phyloP scores from a whole-genome alignment of 805 yeast genomes.

The Candida tammaniensis region DNA sequence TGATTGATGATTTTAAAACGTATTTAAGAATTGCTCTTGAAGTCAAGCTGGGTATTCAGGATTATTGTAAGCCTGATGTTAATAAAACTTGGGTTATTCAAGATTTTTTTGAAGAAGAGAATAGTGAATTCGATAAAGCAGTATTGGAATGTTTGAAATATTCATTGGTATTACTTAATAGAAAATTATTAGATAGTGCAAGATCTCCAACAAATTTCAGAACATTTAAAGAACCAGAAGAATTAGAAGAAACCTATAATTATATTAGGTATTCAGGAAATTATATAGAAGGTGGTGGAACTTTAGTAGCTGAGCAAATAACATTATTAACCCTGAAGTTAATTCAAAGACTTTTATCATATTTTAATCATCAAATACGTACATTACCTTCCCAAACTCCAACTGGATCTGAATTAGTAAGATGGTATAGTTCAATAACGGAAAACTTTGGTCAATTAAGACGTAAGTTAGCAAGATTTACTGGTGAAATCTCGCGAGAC shows the following conservation, averaged over 20 bases:
- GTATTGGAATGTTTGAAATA: slow-evolving; percentile 73
- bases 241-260: slow-evolving; percentile 77
- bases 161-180: slow-evolving; percentile 65
- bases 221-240: slow-evolving; percentile 89
- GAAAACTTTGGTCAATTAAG: slow-evolving; percentile 75
- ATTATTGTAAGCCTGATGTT: slow-evolving; percentile 51
- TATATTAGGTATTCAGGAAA: slow-evolving; percentile 74
- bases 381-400: slow-evolving; percentile 50
- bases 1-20: slow-evolving; percentile 78
- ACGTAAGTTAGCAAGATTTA: slow-evolving; percentile 78
- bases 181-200: slow-evolving; percentile 77
- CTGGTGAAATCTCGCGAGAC: slow-evolving; percentile 60
- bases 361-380: slow-evolving; percentile 65
- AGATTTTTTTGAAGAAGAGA: slow-evolving; percentile 56
- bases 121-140: slow-evolving; percentile 54
- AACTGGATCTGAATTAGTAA: slow-evolving; percentile 36
- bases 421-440: slow-evolving; percentile 67
- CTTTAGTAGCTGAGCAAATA: slow-evolving; percentile 76
- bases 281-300: slow-evolving; percentile 76
- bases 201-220: slow-evolving; percentile 61
- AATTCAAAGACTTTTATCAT: slow-evolving; percentile 64
- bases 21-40: slow-evolving; percentile 74
- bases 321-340: slow-evolving; percentile 63
- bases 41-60: slow-evolving; percentile 63
- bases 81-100: slow-evolving; percentile 70